Evolutionary conservation across 2,329 filamentous ascomycete species (phyloP).

Genomic region (Alternaria arbusti): DNA sequence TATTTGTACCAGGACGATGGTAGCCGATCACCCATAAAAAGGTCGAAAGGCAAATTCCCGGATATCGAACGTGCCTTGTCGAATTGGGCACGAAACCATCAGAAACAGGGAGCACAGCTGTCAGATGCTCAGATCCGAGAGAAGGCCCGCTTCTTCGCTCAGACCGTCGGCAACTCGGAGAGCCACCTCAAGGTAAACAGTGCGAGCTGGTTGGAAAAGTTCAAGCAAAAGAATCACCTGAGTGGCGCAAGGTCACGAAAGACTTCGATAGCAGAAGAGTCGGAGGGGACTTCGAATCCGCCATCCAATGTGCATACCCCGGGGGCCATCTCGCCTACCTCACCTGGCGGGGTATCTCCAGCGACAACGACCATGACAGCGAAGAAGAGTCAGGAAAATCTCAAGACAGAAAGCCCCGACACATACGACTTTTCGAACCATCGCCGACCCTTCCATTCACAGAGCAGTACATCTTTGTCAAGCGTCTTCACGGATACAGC

Average conservation of each 20-base stretch:
- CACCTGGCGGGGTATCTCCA: constrained; percentile 70
- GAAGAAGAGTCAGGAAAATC: constrained; percentile 71
- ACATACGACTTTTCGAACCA: constrained; percentile 66
- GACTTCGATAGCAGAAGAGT: constrained; percentile 67
- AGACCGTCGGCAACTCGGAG: constrained; percentile 73
- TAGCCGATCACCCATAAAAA: constrained; percentile 79
- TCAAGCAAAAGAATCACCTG: constrained; percentile 85
- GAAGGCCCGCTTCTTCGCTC: constrained; percentile 82
- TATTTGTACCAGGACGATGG: constrained; percentile 85
- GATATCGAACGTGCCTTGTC: constrained; percentile 91
- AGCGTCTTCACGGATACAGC: constrained; percentile 70
- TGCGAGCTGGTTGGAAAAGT: constrained; percentile 87
- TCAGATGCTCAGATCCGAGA: constrained; percentile 84
- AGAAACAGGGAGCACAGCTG: constrained; percentile 75
- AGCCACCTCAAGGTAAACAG: constrained; percentile 74
- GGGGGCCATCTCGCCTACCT: constrained; percentile 73
- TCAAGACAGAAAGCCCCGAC: constrained; percentile 64
- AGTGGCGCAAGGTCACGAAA: constrained; percentile 62
- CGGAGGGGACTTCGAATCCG: constrained; percentile 65
- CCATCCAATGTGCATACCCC: constrained; percentile 68
- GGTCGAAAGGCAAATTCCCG: constrained; percentile 81
- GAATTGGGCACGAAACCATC: constrained; percentile 84
- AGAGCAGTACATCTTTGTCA: constrained; percentile 69
- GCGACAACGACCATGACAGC: constrained; percentile 70
- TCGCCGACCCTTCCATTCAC: constrained; percentile 70